Base-by-base conservation (phyloP, 768 basidiomycete species). In the Cystofilobasidium capitatum region DNA sequence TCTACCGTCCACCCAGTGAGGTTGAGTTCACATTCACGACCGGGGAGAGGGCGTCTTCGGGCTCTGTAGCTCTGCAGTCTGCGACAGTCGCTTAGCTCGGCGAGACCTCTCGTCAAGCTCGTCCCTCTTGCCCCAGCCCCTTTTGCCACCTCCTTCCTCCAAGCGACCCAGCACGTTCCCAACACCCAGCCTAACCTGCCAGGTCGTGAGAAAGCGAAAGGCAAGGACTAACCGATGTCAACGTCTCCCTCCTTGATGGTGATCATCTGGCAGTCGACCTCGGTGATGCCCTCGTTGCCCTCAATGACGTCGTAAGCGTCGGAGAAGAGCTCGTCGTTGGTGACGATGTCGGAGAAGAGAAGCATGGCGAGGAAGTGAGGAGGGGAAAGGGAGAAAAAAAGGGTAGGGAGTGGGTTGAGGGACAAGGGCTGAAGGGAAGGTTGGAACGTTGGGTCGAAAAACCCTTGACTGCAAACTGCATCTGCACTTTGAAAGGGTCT, bases 251-350 rank as follows among this genome's bases (percentile, higher is more conserved):
- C 78, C 78, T 89, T 90, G 70, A 91, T 71, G 26, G 78, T 79
- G 74, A 91, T 83, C 77, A 82, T 71, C 69, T 81, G 72, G 78
- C 91, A 94, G 75, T 98, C 84, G 63, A 97, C 88, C 77, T 97
- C 96, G 76, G 82, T 89, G 66, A 85, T 88, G 71, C 90, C 82
- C 70, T 90, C 88, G 71, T 94, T 77, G 47, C 75, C 47, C 81
- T 91, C 91, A 72, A 91, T 93, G 75, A 87, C 22, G 24, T 86
- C 85, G 82, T 87, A 97, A 71, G 91, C 91, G 81, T 94, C 91
- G 33, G 91, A 91, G 83, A 89, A 84, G 83, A 97, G 88, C 81
- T 97, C 93, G 75, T 94, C 91, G 54, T 78, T 84, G 59, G 84
- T 77, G 66, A 96, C n/a, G 68, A 88, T 76, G 69, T 78, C 78